phyloP scores from a whole-genome alignment of 2,329 filamentous ascomycete genomes.

The Epichloe gansuensis region DNA sequence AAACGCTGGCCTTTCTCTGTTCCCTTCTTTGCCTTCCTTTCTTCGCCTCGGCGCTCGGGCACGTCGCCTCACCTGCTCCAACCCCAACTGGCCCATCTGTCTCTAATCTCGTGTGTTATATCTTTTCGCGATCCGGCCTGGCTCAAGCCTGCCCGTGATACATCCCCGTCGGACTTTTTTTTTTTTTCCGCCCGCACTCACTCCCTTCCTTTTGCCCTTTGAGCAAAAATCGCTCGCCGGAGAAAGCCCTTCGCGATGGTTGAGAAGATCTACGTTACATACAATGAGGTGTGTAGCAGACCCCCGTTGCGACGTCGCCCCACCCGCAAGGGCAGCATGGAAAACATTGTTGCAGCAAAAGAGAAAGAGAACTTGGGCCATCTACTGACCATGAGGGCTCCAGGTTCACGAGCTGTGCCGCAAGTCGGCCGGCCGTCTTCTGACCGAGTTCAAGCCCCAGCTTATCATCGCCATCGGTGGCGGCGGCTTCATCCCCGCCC shows the following conservation, averaged over 20 bases:
- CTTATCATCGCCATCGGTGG: conserved; percentile 98
- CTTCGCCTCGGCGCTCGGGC: conserved; percentile 10
- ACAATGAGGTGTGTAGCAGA: conserved; percentile 62
- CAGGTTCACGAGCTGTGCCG: conserved; percentile 98
- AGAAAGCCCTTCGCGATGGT: conserved; percentile 48
- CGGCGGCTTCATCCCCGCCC: conserved; percentile 91
- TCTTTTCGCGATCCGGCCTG: no score
- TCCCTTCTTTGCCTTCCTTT: conserved; percentile 4
- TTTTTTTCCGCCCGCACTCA: no score
- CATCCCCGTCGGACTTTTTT: no score
- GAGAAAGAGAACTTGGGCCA: neutral
- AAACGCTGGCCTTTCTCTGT: neutral
- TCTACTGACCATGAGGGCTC: neutral
- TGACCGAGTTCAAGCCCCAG: conserved; percentile 78
- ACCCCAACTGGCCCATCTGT: neutral
- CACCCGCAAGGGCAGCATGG: neutral
- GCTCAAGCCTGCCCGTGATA: no score
- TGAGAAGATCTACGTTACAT: conserved; percentile 80
- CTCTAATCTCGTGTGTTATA: no score
- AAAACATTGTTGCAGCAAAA: neutral
- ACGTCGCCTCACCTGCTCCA: conserved; percentile 1
- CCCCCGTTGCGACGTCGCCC: no score
- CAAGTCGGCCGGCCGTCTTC: conserved; percentile 66
- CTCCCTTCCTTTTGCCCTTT: no score
- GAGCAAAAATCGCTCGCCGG: no score